Conservation (phyloP, 2,329 filamentous ascomycete species). For the Iodosphaeria phyllophila region DNA sequence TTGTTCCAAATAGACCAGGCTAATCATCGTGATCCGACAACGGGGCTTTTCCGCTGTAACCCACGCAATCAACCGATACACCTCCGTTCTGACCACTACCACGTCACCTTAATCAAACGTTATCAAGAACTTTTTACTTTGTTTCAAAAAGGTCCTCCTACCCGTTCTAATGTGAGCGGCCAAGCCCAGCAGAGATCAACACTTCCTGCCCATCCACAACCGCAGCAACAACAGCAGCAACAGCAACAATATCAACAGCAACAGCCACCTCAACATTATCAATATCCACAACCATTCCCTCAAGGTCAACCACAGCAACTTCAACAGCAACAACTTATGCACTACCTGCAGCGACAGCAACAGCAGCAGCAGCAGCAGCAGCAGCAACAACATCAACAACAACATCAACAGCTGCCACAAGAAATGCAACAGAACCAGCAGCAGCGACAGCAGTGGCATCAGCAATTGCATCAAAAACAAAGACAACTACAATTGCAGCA, state of each 20-base stretch:
- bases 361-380: constrained; percentile 3
- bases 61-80: not conserved
- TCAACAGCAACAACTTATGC: constrained; percentile 3
- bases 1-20: constrained; percentile 17
- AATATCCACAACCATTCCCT: not conserved
- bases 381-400: constrained; percentile 3
- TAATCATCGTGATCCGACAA: constrained; percentile 9
- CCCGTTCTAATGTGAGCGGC: not conserved
- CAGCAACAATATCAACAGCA: constrained; percentile 3
- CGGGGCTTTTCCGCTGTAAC: constrained; percentile 6
- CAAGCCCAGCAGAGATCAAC: no score
- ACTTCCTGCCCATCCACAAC: no score
- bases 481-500: constrained; percentile 1
- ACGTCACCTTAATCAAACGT: constrained; percentile 5
- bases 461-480: constrained; percentile 3
- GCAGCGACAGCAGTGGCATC: not conserved
- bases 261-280: not conserved
- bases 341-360: constrained; percentile 1
- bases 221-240: constrained; percentile 3
- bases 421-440: not conserved
- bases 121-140: constrained; percentile 4
- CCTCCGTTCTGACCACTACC: constrained; percentile 6
- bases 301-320: constrained; percentile 1
- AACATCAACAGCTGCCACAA: no score
- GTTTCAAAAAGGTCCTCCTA: not conserved